Evolutionary conservation across 306 rosid genomes (phyloP).

Genomic region (Phaseolus lunatus): DNA sequence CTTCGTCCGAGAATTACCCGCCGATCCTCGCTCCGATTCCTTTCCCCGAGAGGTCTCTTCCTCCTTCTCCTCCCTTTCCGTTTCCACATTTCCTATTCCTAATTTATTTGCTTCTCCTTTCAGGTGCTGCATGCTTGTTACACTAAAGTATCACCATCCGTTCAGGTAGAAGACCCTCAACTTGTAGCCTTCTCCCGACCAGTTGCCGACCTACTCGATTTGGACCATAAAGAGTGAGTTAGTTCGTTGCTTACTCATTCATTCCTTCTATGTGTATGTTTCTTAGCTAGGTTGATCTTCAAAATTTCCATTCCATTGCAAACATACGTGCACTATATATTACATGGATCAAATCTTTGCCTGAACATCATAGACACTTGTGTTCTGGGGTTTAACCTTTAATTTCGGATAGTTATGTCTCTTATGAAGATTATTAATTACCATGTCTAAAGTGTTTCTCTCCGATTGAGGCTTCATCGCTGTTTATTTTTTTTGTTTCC

Average conservation of each 20-base stretch:
- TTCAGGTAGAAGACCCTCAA: slow-evolving; percentile 79
- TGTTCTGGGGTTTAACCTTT: not conserved
- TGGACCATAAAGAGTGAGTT: slow-evolving; percentile 85
- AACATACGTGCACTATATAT: not conserved
- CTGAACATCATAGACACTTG: no score
- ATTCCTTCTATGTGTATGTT: not conserved
- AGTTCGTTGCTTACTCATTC: not conserved
- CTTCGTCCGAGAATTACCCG: slow-evolving; percentile 71
- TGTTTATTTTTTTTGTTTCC: no score
- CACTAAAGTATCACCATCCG: slow-evolving; percentile 78
- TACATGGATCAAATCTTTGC: not conserved
- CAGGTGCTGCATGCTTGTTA: slow-evolving; percentile 96
- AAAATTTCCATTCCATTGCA: not conserved
- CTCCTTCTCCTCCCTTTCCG: not conserved
- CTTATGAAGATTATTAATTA: not conserved
- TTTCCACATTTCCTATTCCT: not conserved
- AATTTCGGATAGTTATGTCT: not conserved
- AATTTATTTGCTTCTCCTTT: not conserved
- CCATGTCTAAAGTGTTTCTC: not conserved
- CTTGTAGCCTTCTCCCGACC: slow-evolving; percentile 85
- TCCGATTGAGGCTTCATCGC: no score
- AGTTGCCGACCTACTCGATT: slow-evolving; percentile 76
- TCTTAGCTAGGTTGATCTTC: not conserved
- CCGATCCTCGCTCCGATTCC: slow-evolving; percentile 77
- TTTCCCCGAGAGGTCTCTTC: slow-evolving; percentile 78